Evolutionary conservation across 78 protist species (phyloP).

Genomic region (Corallochytrium limacisporum): DNA sequence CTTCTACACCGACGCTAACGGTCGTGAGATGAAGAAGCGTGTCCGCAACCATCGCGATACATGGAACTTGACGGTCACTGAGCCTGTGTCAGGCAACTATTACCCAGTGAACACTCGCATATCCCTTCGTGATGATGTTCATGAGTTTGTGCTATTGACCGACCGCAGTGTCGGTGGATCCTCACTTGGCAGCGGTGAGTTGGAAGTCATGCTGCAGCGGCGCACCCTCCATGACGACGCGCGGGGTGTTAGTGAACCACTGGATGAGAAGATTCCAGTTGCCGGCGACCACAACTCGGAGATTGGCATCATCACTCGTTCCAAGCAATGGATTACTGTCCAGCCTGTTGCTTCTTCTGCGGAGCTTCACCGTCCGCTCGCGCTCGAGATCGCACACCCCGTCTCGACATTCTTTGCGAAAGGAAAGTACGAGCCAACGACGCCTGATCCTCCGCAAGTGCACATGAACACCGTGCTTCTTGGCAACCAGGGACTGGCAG

Average conservation of each 20-base stretch:
- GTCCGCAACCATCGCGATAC: slow-evolving; percentile 33
- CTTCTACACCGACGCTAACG: slow-evolving; percentile 70
- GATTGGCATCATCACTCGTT: too few relatives aligned
- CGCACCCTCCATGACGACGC: slow-evolving; percentile 54
- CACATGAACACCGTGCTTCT: too few relatives aligned
- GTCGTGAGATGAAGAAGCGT: slow-evolving; percentile 61
- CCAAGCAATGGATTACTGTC: too few relatives aligned
- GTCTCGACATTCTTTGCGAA: too few relatives aligned
- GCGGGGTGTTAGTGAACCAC: slow-evolving; percentile 76
- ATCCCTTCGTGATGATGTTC: slow-evolving; percentile 21
- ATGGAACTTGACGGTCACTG: slow-evolving; percentile 36
- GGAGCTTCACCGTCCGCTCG: too few relatives aligned
- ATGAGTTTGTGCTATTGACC: slow-evolving; percentile 27
- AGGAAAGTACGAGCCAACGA: too few relatives aligned
- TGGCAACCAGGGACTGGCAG: too few relatives aligned
- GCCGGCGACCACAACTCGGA: too few relatives aligned
- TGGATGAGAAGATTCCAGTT: too few relatives aligned
- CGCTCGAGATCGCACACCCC: too few relatives aligned
- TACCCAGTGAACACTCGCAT: slow-evolving; percentile 59
- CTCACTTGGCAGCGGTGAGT: slow-evolving; percentile 25
- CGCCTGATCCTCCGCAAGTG: too few relatives aligned
- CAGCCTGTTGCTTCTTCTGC: too few relatives aligned
- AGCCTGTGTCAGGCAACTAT: slow-evolving; percentile 67
- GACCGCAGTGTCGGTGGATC: slow-evolving; percentile 42
- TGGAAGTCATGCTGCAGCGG: slow-evolving; percentile 79